Evolutionary conservation across 2,329 filamentous ascomycete species (phyloP).

Genomic region (Trichoderma semiorbis): DNA sequence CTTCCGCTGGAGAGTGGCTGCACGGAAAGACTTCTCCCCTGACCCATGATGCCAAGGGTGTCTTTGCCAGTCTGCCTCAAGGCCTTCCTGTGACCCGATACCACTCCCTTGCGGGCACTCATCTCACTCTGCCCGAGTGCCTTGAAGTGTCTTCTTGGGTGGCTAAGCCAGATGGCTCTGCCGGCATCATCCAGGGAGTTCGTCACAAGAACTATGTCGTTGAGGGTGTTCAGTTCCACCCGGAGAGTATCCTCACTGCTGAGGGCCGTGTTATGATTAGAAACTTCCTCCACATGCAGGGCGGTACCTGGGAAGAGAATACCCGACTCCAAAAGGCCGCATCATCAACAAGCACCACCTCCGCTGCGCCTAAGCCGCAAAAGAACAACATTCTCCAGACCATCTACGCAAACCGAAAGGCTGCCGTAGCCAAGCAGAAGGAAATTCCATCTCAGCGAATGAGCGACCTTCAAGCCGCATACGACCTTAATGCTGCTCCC

Average conservation of each 20-base stretch:
- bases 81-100: conserved; percentile 88
- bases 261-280: conserved; percentile 85
- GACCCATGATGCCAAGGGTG: conserved; percentile 85
- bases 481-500: conserved; percentile 79
- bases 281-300: conserved; percentile 85
- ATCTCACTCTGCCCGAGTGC: conserved; percentile 77
- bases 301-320: conserved; percentile 89
- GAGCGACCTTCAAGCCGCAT: conserved; percentile 79
- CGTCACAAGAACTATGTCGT: conserved; percentile 86
- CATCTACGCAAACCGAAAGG: conserved; percentile 81
- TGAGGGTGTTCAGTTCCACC: conserved; percentile 98
- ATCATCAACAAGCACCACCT: conserved; percentile 27
- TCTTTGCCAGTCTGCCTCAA: conserved; percentile 78
- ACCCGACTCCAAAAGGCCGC: conserved; percentile 50
- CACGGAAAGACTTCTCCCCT: conserved; percentile 95
- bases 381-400: conserved; percentile 84
- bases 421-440: conserved; percentile 76
- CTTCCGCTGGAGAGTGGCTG: conserved; percentile 90
- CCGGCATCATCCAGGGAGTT: conserved; percentile 93
- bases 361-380: conserved; percentile 42
- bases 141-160: conserved; percentile 93
- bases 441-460: conserved; percentile 78
- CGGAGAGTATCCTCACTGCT: conserved; percentile 92
- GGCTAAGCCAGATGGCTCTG: conserved; percentile 68
- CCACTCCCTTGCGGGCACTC: conserved; percentile 91